Base-by-base conservation (phyloP, 2,329 filamentous ascomycete species). In the Sporothrix phasma region DNA sequence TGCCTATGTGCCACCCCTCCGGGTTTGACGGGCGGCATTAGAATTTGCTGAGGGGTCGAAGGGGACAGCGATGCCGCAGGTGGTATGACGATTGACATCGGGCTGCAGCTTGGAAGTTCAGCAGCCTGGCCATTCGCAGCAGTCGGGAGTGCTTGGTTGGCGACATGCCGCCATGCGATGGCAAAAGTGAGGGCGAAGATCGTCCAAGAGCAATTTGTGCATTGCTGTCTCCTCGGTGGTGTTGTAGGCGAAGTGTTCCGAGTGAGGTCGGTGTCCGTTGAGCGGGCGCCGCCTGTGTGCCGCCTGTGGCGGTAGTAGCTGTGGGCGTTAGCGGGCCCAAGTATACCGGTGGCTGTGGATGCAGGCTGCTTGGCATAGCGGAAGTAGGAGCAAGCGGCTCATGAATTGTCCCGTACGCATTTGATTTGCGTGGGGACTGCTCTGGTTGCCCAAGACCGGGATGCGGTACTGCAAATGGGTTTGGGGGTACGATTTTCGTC, bases 21-120 rank as follows among this genome's bases (percentile, higher is more conserved):
- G 46, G 78, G 76, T 75, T 88, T 86, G 68, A 84, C 77, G 1
- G 84, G 86, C 26, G 86, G 84, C 17, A 82, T 84, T 60, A 85
- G 71, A 64, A 85, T 84, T 67, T 82, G 80, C 64, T 81, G 77
- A 15, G 78, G 79, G 2, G 81, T 80, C 47, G 80, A 83, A 0
- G 86, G 86, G 10, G 83, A 81, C 56, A 88, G 71, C 1, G 81
- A 77, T 46, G 83, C 79, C 2, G 80, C 73, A 0, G 85, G 85
- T 5, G 85, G 85, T 2, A 88, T 74, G 26, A 86, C 78, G 0
- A 81, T 76, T 15, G 76, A 72, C 19, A 74, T 68, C 5, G 71
- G 73, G 61, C 71, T 71, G n/a, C 68, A 71, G 63, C 68, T 65
- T 66, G 71, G 59, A 69, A 69, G 61, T 53, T 71, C 69, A 53